A percentile compares a stretch with the other conserved stretches of the same genome.
Evolutionary conservation across 2,329 filamentous ascomycete species (phyloP).

Genomic region (Didymellaceae sp.): DNA sequence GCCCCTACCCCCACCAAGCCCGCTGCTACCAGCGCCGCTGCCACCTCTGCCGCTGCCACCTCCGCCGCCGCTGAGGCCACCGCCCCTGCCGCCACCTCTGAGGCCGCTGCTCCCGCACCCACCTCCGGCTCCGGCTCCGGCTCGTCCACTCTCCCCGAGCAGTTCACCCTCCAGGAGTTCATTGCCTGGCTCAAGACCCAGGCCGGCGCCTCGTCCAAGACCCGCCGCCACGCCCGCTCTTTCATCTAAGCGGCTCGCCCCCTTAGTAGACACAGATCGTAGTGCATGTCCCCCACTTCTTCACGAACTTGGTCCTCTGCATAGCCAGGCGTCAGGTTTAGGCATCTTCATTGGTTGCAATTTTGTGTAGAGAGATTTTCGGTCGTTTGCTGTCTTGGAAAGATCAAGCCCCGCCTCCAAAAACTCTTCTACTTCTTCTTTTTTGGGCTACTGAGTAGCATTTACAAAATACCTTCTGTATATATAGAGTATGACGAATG

Average conservation of each 20-base stretch:
- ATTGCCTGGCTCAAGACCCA: slow-evolving; percentile 38
- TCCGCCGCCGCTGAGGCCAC: slow-evolving; percentile 14
- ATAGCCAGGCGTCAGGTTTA: slow-evolving; percentile 16
- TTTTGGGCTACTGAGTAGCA: slow-evolving; percentile 17
- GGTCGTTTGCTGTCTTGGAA: slow-evolving; percentile 1
- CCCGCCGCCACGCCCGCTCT: slow-evolving; percentile 47
- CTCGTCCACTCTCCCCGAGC: slow-evolving; percentile 33
- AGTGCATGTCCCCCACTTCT: no score
- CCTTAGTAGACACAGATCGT: not conserved
- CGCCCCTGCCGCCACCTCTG: slow-evolving; percentile 6
- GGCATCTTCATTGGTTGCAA: slow-evolving; percentile 12
- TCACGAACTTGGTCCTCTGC: slow-evolving; percentile 13
- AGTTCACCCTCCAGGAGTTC: slow-evolving; percentile 39
- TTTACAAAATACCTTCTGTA: slow-evolving; percentile 10
- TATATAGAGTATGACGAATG: slow-evolving; percentile 18
- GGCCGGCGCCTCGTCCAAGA: slow-evolving; percentile 27
- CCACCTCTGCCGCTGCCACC: slow-evolving; percentile 13
- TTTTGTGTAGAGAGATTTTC: slow-evolving; percentile 11
- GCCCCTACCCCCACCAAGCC: slow-evolving; percentile 18
- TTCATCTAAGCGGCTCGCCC: slow-evolving; percentile 28
- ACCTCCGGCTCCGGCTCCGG: slow-evolving; percentile 22
- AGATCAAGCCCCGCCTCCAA: slow-evolving; percentile 10
- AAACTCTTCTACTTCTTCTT: slow-evolving; percentile 8
- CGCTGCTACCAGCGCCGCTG: slow-evolving; percentile 12
- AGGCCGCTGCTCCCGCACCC: slow-evolving; percentile 1